Base-by-base conservation (phyloP, 116 monocot genomes). In the Cymodocea nodosa region DNA sequence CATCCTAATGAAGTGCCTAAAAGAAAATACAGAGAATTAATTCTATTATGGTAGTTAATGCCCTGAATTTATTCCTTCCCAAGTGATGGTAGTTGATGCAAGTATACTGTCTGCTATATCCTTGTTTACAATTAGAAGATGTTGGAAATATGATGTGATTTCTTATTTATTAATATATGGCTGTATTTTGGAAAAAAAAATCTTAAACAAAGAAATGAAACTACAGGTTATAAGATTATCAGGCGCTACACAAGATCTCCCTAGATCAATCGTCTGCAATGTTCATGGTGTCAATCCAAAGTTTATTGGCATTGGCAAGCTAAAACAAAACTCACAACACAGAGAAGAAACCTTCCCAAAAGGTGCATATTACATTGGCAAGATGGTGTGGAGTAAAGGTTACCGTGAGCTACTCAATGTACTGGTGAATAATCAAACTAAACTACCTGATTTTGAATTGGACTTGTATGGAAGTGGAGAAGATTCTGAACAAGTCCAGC, bases 211-310 rank as follows among this genome's bases (percentile, higher is more conserved):
- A 52, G 18, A 50, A 62, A 20, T 62, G 2, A 13, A 69, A 51
- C 18, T 71, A 16, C 59, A 90, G 90, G 77, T 87, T 66, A 77
- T 95, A 76, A 83, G 95, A 77, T 80, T 87, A 50, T 95, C 95
- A 15, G 90, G 79, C 62, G 95, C 95, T 5, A 90, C 90, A 5
- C 95, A 95, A 76, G 81, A 87, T 56, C 68, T 95, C 14, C 85
- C 84, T 37, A 83, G 95, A 79, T 95, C 95, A 3, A 52, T 95
- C 8, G 69, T 95, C 12, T 95, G 90, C 68, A 95, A 87, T 67
- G 95, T 95, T 59, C 95, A 95, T 65, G 95, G 95, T 67, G 95
- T 95, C 17, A 95, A 95, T 69, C 95, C 95, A 36, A 90, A 75
- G 72, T 95, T 95, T 78, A 74, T 95, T 35, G 78, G 79, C 54